Base-by-base conservation (phyloP, 495 filamentous ascomycete genomes). In the Lophiotrema nucula region DNA sequence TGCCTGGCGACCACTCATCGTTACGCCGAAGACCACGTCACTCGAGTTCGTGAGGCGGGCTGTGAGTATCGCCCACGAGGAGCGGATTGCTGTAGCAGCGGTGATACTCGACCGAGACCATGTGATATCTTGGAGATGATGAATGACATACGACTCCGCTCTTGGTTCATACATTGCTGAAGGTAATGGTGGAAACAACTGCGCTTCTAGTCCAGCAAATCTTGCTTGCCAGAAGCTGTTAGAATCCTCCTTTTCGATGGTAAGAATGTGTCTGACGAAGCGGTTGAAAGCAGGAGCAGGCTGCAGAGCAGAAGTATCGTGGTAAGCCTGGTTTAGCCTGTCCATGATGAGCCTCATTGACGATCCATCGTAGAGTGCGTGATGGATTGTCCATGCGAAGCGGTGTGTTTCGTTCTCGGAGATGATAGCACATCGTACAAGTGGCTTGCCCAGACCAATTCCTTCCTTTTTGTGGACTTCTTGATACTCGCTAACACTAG, bases 11-110 rank as follows among this genome's bases (percentile, higher is more conserved):
- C n/a, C n/a, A n/a, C n/a, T n/a, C n/a, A n/a, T n/a, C n/a, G n/a
- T n/a, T n/a, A n/a, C n/a, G n/a, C n/a, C n/a, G n/a, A n/a, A n/a
- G n/a, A n/a, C n/a, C n/a, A n/a, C n/a, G n/a, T n/a, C n/a, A n/a
- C n/a, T n/a, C n/a, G n/a, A n/a, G n/a, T n/a, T n/a, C n/a, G n/a
- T n/a, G n/a, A n/a, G n/a, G n/a, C n/a, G n/a, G n/a, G n/a, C n/a
- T n/a, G n/a, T n/a, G n/a, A n/a, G n/a, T n/a, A n/a, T n/a, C n/a
- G 79, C 81, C 84, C 84, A 88, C 11, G 83, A 81, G 13, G 74
- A 82, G 3, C 84, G 80, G 19, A 88, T 81, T 4, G 83, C 56
- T 0, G 82, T 84, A 0, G 84, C 78, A 44, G 81, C 62, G 0
- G 83, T 87, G 47, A 77, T 75, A 27, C 72, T 67, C 6, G 67